Conservation (phyloP, 2,329 filamentous ascomycete genomes). For the Aspergillus puulaauensis region DNA sequence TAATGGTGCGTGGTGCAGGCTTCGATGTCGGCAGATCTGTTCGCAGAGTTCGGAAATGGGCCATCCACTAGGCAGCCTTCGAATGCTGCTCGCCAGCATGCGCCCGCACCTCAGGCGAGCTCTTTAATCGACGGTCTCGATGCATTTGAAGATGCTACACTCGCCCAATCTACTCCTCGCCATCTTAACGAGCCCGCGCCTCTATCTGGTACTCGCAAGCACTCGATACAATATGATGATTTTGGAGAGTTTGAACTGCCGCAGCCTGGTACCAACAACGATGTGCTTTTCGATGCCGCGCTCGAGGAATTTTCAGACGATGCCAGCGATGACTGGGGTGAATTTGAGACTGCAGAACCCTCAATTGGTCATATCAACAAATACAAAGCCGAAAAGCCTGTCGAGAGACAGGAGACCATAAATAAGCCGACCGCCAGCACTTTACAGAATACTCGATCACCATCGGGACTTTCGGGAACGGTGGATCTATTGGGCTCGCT, state of each 20-base stretch:
- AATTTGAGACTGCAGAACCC: constrained; percentile 40
- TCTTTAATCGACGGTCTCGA: constrained; percentile 26
- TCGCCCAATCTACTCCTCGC: constrained; percentile 10
- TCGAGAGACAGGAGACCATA: not conserved
- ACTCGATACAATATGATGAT: constrained; percentile 13
- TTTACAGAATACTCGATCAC: not conserved
- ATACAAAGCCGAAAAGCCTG: not conserved
- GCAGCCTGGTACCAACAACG: constrained; percentile 32
- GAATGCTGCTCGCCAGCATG: constrained; percentile 8
- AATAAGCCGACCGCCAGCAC: not conserved
- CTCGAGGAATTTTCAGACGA: constrained; percentile 27
- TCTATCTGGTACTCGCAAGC: not conserved
- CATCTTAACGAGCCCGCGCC: not conserved
- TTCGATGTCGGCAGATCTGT: constrained; percentile 55
- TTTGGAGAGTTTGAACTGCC: constrained; percentile 13
- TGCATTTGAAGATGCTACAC: constrained; percentile 19
- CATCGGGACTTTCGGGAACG: not conserved
- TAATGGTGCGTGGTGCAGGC: not conserved
- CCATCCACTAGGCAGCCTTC: constrained; percentile 19
- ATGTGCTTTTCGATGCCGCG: constrained; percentile 65
- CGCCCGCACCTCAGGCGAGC: constrained; percentile 11
- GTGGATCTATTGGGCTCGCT: constrained; percentile 24
- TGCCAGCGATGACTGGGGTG: constrained; percentile 47
- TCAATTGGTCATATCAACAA: constrained; percentile 9
- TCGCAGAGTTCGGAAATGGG: constrained; percentile 49